Conservation (phyloP, 2,329 filamentous ascomycete genomes). For the Blastomyces emzantsi region DNA sequence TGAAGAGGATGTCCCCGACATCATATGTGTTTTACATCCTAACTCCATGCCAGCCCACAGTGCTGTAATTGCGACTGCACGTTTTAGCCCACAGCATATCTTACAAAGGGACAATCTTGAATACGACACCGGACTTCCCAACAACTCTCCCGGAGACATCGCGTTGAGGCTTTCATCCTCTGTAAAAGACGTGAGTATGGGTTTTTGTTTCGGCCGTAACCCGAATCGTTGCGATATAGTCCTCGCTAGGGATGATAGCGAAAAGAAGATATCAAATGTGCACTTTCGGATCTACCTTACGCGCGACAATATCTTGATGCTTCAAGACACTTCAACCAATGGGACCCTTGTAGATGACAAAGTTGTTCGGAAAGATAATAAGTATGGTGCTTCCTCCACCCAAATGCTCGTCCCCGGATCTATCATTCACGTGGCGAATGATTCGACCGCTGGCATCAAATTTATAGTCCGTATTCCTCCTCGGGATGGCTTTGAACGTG, state of each 20-base stretch:
- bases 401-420: constrained; percentile 64
- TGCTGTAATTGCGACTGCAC: constrained; percentile 54
- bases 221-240: constrained; percentile 59
- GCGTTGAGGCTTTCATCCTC: constrained; percentile 69
- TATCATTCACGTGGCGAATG: constrained; percentile 58
- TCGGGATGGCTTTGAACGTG: constrained; percentile 57
- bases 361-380: constrained; percentile 50
- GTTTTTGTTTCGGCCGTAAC: constrained; percentile 85
- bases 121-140: constrained; percentile 30
- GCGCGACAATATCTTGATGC: constrained; percentile 74
- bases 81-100: constrained; percentile 50
- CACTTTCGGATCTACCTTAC: constrained; percentile 95
- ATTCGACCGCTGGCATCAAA: constrained; percentile 53
- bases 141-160: constrained; percentile 46
- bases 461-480: constrained; percentile 82
- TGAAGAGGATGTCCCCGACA: constrained; percentile 75
- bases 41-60: constrained; percentile 61
- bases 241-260: constrained; percentile 58
- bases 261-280: constrained; percentile 75
- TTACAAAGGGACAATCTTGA: constrained; percentile 44
- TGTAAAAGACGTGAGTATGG: constrained; percentile 58
- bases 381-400: constrained; percentile 34
- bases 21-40: constrained; percentile 81
- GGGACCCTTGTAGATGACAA: constrained; percentile 76
- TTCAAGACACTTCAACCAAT: constrained; percentile 93